Evolutionary conservation across 495 filamentous ascomycete genomes (phyloP), one percentile per base, ranked within the genome.

Genomic region (Penicillium pulvis): DNA sequence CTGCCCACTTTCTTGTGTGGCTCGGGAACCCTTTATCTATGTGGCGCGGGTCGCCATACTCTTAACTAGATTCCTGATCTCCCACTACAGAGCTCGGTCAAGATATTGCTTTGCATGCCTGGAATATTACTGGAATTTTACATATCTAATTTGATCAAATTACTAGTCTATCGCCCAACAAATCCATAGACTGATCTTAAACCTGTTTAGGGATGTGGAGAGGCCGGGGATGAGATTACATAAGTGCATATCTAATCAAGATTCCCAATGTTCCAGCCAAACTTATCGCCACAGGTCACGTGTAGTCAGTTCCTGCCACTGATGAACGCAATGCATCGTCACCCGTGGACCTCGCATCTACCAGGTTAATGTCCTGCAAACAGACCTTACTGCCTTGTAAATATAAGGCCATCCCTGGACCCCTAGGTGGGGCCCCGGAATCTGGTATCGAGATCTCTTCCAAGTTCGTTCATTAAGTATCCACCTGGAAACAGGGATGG

Each of bases 161-260:
- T 23, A 23, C 20, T 23, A 23, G 20, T 23, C 20, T 23, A 23
- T 23, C 20, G 20, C 20, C 20, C 20, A 23, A 23, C 20, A 33
- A 33, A 31, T 6, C 24, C 46, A 30, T 30, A 12, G 9, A 30
- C 14, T 28, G 3, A 48, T n/a, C 4, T 16, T 33, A 51, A 63
- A 63, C 61, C 61, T 51, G 57, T 63, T 63, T 57, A 51, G 51
- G 43, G 28, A 51, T 48, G 60, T 59, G 60, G 60, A 53, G 60
- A 63, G 24, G 43, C 19, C 43, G 43, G 43, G 17, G 43, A 24
- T 8, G n/a, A 4, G 39, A 41, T 41, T 41, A 41, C 7, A 4
- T 41, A 41, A 41, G 39, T 36, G 33, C 39, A 41, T 41, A n/a
- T n/a, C 39, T 16, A 6, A 41, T 41, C 39, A 17, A 46, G 43